A percentile compares a stretch with the other conserved stretches of the same genome.
phyloP scores from a whole-genome alignment of 495 filamentous ascomycete species.

The Penicillium daleae region DNA sequence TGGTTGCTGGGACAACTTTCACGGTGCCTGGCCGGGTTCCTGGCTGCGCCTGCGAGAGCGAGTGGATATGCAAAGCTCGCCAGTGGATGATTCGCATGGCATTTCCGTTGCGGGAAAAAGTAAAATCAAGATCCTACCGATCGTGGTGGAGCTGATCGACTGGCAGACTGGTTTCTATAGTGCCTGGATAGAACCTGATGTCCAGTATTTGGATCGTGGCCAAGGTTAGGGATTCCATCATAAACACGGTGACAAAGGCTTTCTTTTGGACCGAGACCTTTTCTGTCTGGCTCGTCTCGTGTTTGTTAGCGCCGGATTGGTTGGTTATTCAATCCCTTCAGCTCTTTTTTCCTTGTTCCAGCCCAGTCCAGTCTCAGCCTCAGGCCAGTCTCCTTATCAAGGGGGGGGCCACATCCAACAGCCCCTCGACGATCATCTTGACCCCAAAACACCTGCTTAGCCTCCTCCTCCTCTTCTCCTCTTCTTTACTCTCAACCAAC shows the following conservation, averaged over 20 bases:
- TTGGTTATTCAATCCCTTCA: background rate
- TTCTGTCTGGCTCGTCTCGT: background rate
- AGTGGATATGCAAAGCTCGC: too few species aligned
- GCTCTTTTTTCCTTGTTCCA: background rate
- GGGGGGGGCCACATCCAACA: background rate
- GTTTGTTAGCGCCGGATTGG: background rate
- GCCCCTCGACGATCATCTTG: background rate
- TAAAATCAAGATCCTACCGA: conserved; percentile 26
- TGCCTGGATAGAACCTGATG: too few species aligned
- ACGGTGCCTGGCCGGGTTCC: too few species aligned
- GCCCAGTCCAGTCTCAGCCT: conserved; percentile 4
- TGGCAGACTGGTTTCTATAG: too few species aligned
- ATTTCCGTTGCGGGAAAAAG: conserved; percentile 1
- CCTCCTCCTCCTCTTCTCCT: background rate
- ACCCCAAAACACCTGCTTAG: background rate
- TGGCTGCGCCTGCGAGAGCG: too few species aligned
- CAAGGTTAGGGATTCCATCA: too few species aligned
- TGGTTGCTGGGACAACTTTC: conserved; percentile 45
- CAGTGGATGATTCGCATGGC: background rate
- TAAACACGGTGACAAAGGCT: background rate
- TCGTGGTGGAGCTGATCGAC: conserved; percentile 28
- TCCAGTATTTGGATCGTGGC: too few species aligned
- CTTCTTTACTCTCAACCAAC: background rate
- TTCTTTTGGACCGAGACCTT: background rate
- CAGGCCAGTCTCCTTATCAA: background rate